Evolutionary conservation across 371 early-diverging fungal genomes (phyloP), one percentile per base, ranked within the genome.

Genomic region (Mucor piriformis): DNA sequence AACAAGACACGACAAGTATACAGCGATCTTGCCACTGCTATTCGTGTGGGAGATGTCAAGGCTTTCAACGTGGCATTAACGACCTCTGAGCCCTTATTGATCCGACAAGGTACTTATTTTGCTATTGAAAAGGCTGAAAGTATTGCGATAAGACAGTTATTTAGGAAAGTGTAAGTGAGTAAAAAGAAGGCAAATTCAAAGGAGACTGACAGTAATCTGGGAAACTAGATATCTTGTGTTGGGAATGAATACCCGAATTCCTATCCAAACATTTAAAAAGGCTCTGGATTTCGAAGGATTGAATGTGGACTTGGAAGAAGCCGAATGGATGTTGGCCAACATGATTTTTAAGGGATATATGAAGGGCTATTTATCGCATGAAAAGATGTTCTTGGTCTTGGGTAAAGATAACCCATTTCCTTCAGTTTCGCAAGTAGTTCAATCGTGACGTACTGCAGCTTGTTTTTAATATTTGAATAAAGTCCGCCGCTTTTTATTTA

Each of bases 331-430:
- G 53, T 63, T 88, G 53, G 87, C 91, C 16, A 88, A 86, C 55
- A 83, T 92, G 85, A 91, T 93, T 43, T 87, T 80, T 66, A 89
- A 87, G 86, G 93, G 92, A 3, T 91, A 86, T 61, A 81, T 95
- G 44, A 90, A 89, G 48, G 96, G 95, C 0, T 95, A 96, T 66
- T 55, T 96, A 34, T 89, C 93, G 7, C 92, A 90, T 59, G 92
- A 92, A 66, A 84, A 88, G 57, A 79, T 83, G 44, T 81, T 83
- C 16, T 66, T 91, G 1, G 95, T 96, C 1, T 72, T 93, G 12
- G 88, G 89, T 66, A 81, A 85, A 55, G 82, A 82, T 24, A 82
- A 88, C 38, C 88, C 96, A 10, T 95, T 95, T 61, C 96, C 96
- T 6, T 51, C 70, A 16, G 61, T 73, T 10, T 23, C 48, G 15